Percentiles rank a stretch among this genome's conserved stretches.
Conservation (phyloP, 768 basidiomycete species). For the Xerocomellus chrysenteron region DNA sequence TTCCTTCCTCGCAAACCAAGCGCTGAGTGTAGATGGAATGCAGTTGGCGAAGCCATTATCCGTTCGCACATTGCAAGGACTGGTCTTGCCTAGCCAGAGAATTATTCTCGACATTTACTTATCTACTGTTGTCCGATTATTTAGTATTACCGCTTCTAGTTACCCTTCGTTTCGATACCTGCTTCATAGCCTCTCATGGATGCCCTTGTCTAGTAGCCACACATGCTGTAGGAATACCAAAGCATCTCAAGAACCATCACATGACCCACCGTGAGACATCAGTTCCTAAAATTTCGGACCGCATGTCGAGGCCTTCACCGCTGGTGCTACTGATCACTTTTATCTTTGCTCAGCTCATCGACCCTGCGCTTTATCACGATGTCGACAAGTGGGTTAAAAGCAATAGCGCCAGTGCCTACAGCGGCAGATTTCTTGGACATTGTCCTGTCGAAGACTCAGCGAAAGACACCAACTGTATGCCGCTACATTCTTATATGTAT, state of each 20-base stretch:
- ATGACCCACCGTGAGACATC: constrained; percentile 7
- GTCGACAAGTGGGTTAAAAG: constrained; percentile 91
- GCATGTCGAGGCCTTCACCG: not conserved
- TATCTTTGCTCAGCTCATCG: constrained; percentile 10
- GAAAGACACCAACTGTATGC: constrained; percentile 91
- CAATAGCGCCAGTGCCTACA: constrained; percentile 97
- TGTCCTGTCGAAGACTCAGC: constrained; percentile 89
- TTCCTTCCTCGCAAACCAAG: not conserved
- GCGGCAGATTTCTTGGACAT: constrained; percentile 94
- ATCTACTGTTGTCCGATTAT: constrained; percentile 14
- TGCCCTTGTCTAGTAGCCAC: constrained; percentile 22
- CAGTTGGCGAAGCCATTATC: constrained; percentile 68
- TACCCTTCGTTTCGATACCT: constrained; percentile 30
- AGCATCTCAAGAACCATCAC: constrained; percentile 2
- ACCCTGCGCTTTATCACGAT: constrained; percentile 32
- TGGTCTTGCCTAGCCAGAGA: constrained; percentile 35
- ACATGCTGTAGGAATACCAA: constrained; percentile 24
- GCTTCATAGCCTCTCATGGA: constrained; percentile 14
- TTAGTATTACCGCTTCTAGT: constrained; percentile 25
- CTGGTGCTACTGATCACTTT: not conserved
- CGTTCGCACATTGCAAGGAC: constrained; percentile 61
- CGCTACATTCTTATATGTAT: not conserved
- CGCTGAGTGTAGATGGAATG: constrained; percentile 3
- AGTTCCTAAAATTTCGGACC: constrained; percentile 11
- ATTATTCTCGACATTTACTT: not conserved